Evolutionary conservation across 768 basidiomycete species (phyloP).

Genomic region (Leccinum boreale): DNA sequence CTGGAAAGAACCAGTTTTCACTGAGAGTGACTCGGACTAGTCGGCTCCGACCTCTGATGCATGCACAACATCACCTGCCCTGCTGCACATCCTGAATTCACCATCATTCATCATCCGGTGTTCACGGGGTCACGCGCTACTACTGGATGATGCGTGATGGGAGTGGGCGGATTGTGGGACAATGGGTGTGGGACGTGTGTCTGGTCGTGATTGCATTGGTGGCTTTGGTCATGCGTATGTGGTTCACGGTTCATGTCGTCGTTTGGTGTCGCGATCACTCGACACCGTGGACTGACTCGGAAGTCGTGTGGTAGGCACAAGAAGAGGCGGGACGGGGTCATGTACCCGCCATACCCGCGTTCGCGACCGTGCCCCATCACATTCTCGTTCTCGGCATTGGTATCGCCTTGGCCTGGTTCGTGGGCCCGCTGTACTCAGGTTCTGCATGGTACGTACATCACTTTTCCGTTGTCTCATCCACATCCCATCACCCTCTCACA

Average conservation of each 20-base stretch:
- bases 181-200: slow-evolving; percentile 24
- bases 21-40: too few relatives aligned
- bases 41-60: too few relatives aligned
- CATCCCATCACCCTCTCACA: too few relatives aligned
- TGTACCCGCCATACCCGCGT: too few relatives aligned
- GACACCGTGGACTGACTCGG: background rate
- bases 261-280: background rate
- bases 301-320: background rate
- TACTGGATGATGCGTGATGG: slow-evolving; percentile 44
- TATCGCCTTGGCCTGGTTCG: background rate
- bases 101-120: slow-evolving; percentile 41
- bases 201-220: slow-evolving; percentile 25
- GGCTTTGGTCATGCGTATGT: background rate
- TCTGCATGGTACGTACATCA: background rate
- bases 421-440: background rate
- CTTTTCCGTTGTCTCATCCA: too few relatives aligned
- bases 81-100: slow-evolving; percentile 22
- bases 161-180: slow-evolving; percentile 33
- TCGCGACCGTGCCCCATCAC: background rate
- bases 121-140: slow-evolving; percentile 55
- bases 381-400: background rate
- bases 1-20: too few relatives aligned
- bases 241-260: background rate
- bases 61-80: too few relatives aligned
- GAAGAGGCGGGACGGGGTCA: background rate